A percentile compares a stretch with the other conserved stretches of the same genome.
Evolutionary conservation across 805 yeast genomes (phyloP).

Genomic region (Suhomyces kilbournensis): DNA sequence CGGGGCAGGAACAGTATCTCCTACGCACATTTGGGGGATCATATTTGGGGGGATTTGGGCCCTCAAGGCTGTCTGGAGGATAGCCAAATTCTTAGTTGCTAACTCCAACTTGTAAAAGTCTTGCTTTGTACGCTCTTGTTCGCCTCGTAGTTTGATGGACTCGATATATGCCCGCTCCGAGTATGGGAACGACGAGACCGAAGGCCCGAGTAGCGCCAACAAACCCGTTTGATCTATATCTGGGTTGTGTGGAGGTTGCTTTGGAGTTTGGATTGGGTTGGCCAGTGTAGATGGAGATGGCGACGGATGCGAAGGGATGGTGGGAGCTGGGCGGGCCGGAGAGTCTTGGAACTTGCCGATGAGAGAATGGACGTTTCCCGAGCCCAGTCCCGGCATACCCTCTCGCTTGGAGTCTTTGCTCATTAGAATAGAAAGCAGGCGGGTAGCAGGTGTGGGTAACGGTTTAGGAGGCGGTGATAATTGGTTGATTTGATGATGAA

Average conservation of each 20-base stretch:
- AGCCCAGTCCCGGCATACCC: neutral
- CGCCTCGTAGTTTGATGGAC: conserved; percentile 58
- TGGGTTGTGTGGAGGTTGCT: neutral
- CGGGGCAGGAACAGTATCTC: conserved; percentile 11
- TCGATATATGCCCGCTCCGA: conserved; percentile 56
- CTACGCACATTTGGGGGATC: conserved; percentile 59
- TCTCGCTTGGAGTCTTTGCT: conserved; percentile 1
- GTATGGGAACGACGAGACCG: conserved; percentile 50
- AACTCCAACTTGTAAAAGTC: conserved; percentile 68
- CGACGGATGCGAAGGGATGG: conserved; percentile 4
- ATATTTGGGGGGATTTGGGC: conserved; percentile 63
- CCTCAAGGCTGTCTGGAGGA: conserved; percentile 57
- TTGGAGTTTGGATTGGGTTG: neutral
- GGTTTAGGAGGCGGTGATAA: neutral
- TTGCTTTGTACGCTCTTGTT: conserved; percentile 82
- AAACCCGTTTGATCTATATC: conserved; percentile 16
- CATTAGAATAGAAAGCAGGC: neutral
- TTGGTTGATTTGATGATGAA: neutral
- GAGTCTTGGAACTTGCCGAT: conserved; percentile 23
- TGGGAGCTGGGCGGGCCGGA: neutral
- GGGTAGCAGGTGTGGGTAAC: neutral
- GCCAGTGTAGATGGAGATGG: conserved; percentile 1
- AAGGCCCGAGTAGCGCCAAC: conserved; percentile 49
- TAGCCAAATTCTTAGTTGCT: conserved; percentile 55
- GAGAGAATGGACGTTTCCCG: conserved; percentile 40